Percentiles rank a stretch among this genome's conserved stretches.
phyloP scores from a whole-genome alignment of 768 basidiomycete genomes.

The Boletus pseudo-olivaceus region DNA sequence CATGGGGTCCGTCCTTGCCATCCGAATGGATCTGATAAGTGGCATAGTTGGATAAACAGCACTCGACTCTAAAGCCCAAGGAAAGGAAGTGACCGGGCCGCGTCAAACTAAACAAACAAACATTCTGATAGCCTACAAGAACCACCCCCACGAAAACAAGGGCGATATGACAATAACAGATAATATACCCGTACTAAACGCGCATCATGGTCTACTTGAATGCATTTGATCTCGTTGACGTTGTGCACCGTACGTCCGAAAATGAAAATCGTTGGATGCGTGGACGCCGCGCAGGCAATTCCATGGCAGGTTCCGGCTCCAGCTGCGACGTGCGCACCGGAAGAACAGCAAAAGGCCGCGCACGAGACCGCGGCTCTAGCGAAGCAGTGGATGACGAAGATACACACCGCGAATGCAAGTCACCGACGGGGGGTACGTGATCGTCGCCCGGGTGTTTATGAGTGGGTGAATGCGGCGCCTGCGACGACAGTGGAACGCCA shows the following conservation, averaged over 20 bases:
- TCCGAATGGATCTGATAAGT: too few species aligned
- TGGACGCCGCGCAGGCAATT: constrained; percentile 18
- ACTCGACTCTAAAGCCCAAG: too few species aligned
- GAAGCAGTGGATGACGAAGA: background rate
- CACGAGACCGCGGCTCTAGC: constrained; percentile 1
- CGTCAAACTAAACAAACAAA: too few species aligned
- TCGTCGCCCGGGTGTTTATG: background rate
- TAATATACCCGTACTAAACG: background rate
- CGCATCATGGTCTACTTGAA: background rate
- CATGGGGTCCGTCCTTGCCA: too few species aligned
- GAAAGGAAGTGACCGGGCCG: background rate
- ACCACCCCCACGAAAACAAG: background rate
- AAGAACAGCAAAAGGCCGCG: constrained; percentile 16
- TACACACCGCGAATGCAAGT: background rate
- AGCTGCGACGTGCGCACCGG: constrained; percentile 32
- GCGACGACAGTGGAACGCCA: background rate
- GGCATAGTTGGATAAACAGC: background rate
- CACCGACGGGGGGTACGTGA: background rate
- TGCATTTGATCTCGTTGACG: background rate
- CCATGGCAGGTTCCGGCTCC: constrained; percentile 33
- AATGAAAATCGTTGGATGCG: background rate
- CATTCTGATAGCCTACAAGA: background rate
- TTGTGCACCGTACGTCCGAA: background rate
- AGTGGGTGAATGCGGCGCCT: background rate
- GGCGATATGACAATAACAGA: background rate